Evolutionary conservation across 2,329 filamentous ascomycete species (phyloP), one percentile per base, ranked within the genome.

Genomic region (Laburnicola sp.): DNA sequence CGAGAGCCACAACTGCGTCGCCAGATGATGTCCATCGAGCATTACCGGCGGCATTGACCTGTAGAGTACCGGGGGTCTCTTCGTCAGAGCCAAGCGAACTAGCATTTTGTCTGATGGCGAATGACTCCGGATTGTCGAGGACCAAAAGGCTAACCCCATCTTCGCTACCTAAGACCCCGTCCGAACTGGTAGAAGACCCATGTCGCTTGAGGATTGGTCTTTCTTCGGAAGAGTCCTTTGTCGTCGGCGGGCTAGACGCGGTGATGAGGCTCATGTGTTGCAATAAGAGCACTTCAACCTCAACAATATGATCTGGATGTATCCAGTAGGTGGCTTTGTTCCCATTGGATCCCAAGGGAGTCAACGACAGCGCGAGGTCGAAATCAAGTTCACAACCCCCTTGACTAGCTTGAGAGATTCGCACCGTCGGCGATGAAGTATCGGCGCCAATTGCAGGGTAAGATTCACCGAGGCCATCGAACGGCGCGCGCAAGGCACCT

Each of bases 311-410:
- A 49, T 83, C 80, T 1, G 74, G 68, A 60, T 82, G 80, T 40
- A 82, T 74, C 75, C 81, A 82, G 56, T 82, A 83, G 11, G 74
- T 74, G 1, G 79, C 79, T 45, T 76, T 76, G 26, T 67, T 74
- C 9, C 77, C 77, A 41, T 67, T 60, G 6, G 73, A 62, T 2
- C 78, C 78, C 6, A 82, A 62, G 8, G 78, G 78, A 2, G 77
- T 66, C 7, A 75, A 76, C 10, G 75, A 73, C 28, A 82, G 59
- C 3, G 76, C 74, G 6, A 78, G 68, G 59, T 83, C 80, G 59
- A 82, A 79, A 25, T 79, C 75, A 3, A 78, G 60, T 34, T 74
- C 72, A 22, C 73, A 72, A 5, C 68, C 75, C 35, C 68, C 63
- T 11, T 75, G 64, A n/a, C 77, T 57, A 7, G 71, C 65, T 32